Conservation (phyloP, 202 grass and related monocot genomes). For the Musa balbisiana region DNA sequence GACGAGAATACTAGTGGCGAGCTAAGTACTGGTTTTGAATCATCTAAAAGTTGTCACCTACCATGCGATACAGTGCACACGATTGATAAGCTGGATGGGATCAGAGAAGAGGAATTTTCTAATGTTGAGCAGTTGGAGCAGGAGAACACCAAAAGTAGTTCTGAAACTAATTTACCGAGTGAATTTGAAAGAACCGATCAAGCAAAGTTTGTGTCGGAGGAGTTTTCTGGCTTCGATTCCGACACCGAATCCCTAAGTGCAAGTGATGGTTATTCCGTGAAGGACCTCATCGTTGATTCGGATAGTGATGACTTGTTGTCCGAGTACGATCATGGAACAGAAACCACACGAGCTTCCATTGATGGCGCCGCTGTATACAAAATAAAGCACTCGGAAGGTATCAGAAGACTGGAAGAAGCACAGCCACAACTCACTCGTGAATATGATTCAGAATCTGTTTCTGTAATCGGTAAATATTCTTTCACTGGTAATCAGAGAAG, state of each 20-base stretch:
- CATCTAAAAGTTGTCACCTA: too few relatives aligned
- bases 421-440: background rate
- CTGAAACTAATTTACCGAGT: background rate
- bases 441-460: background rate
- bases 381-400: background rate
- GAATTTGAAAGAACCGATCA: background rate
- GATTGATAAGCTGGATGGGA: background rate
- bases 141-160: background rate
- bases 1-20: background rate
- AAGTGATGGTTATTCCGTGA: slow-evolving; percentile 94
- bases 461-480: background rate
- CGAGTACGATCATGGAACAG: slow-evolving; percentile 45
- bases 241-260: slow-evolving; percentile 61
- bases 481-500: too few relatives aligned
- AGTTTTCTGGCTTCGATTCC: slow-evolving; percentile 68
- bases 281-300: slow-evolving; percentile 74
- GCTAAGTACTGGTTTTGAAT: background rate
- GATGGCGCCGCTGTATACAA: background rate
- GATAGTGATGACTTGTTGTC: slow-evolving; percentile 70
- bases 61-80: background rate
- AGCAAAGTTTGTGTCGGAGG: slow-evolving; percentile 44
- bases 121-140: background rate
- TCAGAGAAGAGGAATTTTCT: background rate
- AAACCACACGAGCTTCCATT: background rate
- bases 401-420: background rate